Conservation (phyloP, 306 rosid genomes). For the Rosa rugosa region DNA sequence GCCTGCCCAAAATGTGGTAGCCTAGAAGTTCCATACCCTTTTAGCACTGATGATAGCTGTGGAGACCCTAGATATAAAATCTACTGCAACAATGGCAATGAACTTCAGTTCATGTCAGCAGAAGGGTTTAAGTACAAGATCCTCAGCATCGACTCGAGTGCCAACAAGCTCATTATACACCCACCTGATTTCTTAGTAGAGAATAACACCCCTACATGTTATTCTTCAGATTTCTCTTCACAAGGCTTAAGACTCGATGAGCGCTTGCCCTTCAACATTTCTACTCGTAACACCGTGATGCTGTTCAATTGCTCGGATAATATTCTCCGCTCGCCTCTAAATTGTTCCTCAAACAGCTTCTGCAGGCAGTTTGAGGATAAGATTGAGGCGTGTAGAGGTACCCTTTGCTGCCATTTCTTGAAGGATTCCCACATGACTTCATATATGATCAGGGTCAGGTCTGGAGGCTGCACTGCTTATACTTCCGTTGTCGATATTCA, state of each 20-base stretch:
- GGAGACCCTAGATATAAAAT: conserved; percentile 67
- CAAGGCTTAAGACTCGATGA: conserved; percentile 64
- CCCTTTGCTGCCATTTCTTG: conserved; percentile 77
- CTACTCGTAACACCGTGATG: conserved; percentile 70
- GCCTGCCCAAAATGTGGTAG: conserved; percentile 65
- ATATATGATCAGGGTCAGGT: conserved; percentile 53
- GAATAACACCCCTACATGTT: conserved; percentile 41
- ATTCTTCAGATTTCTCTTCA: conserved; percentile 53
- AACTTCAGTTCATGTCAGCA: conserved; percentile 63
- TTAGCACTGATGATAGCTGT: conserved; percentile 59
- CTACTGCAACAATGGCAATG: conserved; percentile 45
- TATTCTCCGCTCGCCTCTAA: conserved; percentile 67
- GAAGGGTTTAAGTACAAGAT: conserved; percentile 56
- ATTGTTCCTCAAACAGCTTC: conserved; percentile 62
- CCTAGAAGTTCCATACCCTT: conserved; percentile 69
- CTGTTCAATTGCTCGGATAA: conserved; percentile 57
- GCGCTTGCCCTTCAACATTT: conserved; percentile 64
- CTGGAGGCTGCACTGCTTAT: conserved; percentile 81
- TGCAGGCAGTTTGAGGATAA: conserved; percentile 65
- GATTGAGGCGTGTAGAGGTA: conserved; percentile 42
- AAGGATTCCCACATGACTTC: conserved; percentile 87
- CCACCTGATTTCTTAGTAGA: conserved; percentile 38
- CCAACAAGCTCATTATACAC: conserved; percentile 49
- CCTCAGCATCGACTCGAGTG: conserved; percentile 49
- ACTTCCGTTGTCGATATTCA: conserved; percentile 59